Percentiles rank a stretch among this genome's conserved stretches.
Evolutionary conservation across 495 filamentous ascomycete species (phyloP).

Genomic region (Filosporella fistucella): DNA sequence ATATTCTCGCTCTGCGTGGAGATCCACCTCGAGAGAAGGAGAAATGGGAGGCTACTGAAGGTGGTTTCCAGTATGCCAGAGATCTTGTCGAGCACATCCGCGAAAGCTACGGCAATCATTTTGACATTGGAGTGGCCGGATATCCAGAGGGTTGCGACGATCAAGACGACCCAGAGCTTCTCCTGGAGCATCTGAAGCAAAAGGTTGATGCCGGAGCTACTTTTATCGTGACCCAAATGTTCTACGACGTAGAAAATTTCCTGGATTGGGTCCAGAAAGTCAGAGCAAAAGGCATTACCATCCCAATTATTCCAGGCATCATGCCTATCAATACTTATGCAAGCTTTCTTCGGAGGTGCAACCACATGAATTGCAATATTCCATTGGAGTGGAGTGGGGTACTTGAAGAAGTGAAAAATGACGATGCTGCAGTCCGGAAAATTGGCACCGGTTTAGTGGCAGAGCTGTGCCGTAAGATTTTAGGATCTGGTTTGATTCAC

Average conservation of each 20-base stretch:
- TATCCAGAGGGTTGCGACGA: constrained; percentile 98
- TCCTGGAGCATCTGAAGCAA: constrained; percentile 93
- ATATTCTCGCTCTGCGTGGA: constrained; percentile 91
- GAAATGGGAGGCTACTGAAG: constrained; percentile 81
- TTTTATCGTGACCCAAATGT: constrained; percentile 98
- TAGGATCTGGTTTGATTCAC: constrained; percentile 68
- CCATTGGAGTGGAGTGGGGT: constrained; percentile 75
- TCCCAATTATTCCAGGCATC: constrained; percentile 95
- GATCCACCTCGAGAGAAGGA: constrained; percentile 95
- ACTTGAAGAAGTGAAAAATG: constrained; percentile 92
- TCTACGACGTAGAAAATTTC: constrained; percentile 96
- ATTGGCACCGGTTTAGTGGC: constrained; percentile 88
- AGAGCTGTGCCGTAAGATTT: constrained; percentile 81
- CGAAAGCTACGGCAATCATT: constrained; percentile 85
- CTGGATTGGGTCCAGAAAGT: constrained; percentile 83
- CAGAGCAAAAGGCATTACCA: constrained; percentile 74
- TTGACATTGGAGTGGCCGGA: constrained; percentile 95
- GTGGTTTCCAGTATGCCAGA: constrained; percentile 86
- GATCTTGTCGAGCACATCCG: constrained; percentile 94
- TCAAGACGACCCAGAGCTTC: constrained; percentile 72
- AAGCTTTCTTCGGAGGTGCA: constrained; percentile 82
- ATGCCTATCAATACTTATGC: constrained; percentile 98
- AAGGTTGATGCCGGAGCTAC: constrained; percentile 93
- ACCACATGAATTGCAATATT: constrained; percentile 80
- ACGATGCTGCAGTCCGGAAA: constrained; percentile 88